Conservation (phyloP, 2,329 filamentous ascomycete species). For the Fusarium newnesense region DNA sequence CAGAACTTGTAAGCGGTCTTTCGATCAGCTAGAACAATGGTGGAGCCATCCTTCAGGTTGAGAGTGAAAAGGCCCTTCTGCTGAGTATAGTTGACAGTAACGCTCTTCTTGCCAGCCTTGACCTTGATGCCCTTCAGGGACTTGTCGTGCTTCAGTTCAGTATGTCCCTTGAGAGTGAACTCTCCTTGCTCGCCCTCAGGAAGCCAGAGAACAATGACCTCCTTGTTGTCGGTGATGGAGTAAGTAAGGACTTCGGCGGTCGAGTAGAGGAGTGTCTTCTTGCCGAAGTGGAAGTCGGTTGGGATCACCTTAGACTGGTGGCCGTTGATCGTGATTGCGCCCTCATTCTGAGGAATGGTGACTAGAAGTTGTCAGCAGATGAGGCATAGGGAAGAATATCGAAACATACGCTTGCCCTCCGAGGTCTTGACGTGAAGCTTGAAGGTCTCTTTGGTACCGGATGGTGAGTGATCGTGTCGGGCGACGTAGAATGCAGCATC, state of each 20-base stretch:
- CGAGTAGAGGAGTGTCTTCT: conserved; percentile 62
- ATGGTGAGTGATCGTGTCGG: conserved; percentile 64
- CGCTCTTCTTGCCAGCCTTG: conserved; percentile 50
- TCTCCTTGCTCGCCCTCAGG: conserved; percentile 65
- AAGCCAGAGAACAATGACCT: conserved; percentile 63
- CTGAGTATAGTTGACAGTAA: conserved; percentile 62
- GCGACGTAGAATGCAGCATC: conserved; percentile 69
- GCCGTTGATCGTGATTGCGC: conserved; percentile 64
- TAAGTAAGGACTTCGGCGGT: conserved; percentile 66
- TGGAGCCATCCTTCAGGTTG: conserved; percentile 57
- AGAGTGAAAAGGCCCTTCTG: conserved; percentile 59
- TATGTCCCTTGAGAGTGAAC: conserved; percentile 57
- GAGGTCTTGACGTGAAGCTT: conserved; percentile 66
- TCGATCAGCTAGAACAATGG: conserved; percentile 64
- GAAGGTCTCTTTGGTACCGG: conserved; percentile 62
- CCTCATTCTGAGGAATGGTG: conserved; percentile 62
- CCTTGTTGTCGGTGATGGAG: conserved; percentile 57
- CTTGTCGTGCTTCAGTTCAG: conserved; percentile 32
- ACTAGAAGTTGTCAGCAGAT: conserved; percentile 38
- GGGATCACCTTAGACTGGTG: conserved; percentile 71
- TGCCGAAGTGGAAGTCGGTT: conserved; percentile 67
- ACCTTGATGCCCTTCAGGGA: conserved; percentile 54
- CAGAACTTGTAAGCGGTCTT: conserved; percentile 66
- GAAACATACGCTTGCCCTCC: conserved; percentile 51
- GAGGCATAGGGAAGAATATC: accelerated